A percentile compares a stretch with the other conserved stretches of the same genome.
These are phyloP conservation scores for Chamaenerion angustifolium DNA, from an alignment of 345 rosid species.

Conservation along the genomic window DNA sequence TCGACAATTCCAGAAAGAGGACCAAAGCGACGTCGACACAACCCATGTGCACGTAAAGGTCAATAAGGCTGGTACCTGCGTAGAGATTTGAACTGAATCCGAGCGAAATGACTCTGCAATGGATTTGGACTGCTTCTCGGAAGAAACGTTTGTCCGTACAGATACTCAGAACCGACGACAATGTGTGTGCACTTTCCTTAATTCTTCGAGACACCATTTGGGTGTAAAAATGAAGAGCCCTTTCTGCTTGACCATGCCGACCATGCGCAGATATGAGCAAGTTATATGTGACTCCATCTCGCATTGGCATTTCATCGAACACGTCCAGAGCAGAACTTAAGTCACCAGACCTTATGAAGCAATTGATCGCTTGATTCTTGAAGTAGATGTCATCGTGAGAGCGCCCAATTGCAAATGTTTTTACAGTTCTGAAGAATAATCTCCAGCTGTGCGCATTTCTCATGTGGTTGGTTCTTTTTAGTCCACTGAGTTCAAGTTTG, in stretches of 20 bases:
- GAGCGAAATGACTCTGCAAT: slow-evolving; percentile 47
- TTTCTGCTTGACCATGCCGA: slow-evolving; percentile 20
- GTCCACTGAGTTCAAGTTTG: too few species aligned
- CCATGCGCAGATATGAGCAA: slow-evolving; percentile 47
- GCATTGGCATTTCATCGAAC: slow-evolving; percentile 42
- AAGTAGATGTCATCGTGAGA: slow-evolving; percentile 20
- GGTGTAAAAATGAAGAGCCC: slow-evolving; percentile 29
- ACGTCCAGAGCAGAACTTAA: slow-evolving; percentile 27
- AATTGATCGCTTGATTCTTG: slow-evolving; percentile 27
- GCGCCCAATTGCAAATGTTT: neutral
- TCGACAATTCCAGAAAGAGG: too few species aligned
- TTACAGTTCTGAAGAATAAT: too few species aligned
- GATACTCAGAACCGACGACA: slow-evolving; percentile 51
- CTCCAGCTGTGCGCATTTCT: too few species aligned
- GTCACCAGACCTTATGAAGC: slow-evolving; percentile 19
- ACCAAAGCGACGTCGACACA: slow-evolving; percentile 23
- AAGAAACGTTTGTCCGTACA: slow-evolving; percentile 26
- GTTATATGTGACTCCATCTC: slow-evolving; percentile 59
- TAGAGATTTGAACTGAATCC: slow-evolving; percentile 46
- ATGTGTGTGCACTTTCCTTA: slow-evolving; percentile 49
- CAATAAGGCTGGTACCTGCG: slow-evolving; percentile 46
- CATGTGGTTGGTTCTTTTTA: too few species aligned
- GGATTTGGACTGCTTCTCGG: slow-evolving; percentile 54
- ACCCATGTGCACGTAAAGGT: slow-evolving; percentile 39
- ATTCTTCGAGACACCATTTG: slow-evolving; percentile 43